These are phyloP conservation scores for Protea cynaroides DNA, from an alignment of 164 flowering plant genomes.

Conservation along the genomic window DNA sequence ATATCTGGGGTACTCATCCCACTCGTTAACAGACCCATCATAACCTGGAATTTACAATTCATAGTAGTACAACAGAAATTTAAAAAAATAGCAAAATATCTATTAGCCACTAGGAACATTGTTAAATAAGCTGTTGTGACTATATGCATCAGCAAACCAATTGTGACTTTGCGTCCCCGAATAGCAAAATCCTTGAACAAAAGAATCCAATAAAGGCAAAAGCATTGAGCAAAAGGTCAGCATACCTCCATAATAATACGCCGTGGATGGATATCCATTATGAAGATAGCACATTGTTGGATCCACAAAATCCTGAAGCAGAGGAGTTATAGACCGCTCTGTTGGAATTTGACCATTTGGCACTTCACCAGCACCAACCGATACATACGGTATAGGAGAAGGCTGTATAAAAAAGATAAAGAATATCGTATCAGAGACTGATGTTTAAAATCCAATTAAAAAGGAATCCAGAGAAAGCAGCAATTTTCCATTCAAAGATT, in stretches of 20 bases:
- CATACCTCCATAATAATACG: constrained; percentile 52
- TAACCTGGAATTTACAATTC: constrained; percentile 34
- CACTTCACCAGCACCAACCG: constrained; percentile 32
- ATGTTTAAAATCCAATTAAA: neutral
- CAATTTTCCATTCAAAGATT: neutral
- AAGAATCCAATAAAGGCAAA: no score
- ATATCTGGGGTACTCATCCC: constrained; percentile 57
- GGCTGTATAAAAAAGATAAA: constrained; percentile 20
- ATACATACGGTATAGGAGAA: constrained; percentile 31
- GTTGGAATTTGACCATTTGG: constrained; percentile 42
- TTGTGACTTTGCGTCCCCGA: no score
- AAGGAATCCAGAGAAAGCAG: neutral
- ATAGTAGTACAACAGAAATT: neutral
- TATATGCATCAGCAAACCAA: neutral
- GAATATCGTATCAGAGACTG: neutral
- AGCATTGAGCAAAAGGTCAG: neutral
- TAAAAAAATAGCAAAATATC: no score
- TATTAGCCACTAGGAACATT: no score
- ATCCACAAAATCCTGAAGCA: constrained; percentile 28
- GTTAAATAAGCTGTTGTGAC: neutral
- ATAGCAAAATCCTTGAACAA: no score
- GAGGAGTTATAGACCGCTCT: constrained; percentile 38
- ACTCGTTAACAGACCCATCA: constrained; percentile 50
- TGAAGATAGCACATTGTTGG: constrained; percentile 36
- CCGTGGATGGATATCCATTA: constrained; percentile 32